Evolutionary conservation across 2,329 filamentous ascomycete species (phyloP).

Genomic region (Pseudogymnoascus sp.): DNA sequence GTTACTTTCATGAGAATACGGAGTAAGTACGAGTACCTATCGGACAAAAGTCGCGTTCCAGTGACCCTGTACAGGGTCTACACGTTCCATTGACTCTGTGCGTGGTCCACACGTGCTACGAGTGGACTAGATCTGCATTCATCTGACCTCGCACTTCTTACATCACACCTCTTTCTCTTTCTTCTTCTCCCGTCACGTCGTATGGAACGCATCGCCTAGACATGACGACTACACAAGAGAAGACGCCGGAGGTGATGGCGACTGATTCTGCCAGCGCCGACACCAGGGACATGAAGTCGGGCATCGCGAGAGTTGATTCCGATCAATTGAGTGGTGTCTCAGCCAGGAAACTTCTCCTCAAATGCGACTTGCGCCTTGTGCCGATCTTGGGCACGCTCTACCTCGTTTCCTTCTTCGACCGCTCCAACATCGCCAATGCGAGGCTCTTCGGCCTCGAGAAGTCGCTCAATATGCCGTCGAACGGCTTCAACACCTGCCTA

Average conservation of each 20-base stretch:
- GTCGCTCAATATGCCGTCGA: slow-evolving; percentile 35
- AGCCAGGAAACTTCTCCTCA: slow-evolving; percentile 26
- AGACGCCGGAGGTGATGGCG: background rate
- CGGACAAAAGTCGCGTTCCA: background rate
- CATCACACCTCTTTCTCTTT: background rate
- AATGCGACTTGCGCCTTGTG: slow-evolving; percentile 29
- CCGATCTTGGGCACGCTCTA: slow-evolving; percentile 56
- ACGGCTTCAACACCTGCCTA: slow-evolving; percentile 38
- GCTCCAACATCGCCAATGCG: slow-evolving; percentile 46
- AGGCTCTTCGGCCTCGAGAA: slow-evolving; percentile 34
- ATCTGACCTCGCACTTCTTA: slow-evolving; percentile 2
- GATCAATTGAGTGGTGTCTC: slow-evolving; percentile 37
- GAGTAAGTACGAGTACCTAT: slow-evolving; percentile 7
- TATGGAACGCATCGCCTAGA: background rate
- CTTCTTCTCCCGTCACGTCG: background rate
- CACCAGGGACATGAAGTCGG: background rate
- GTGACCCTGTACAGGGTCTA: background rate
- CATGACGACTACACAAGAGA: slow-evolving; percentile 3
- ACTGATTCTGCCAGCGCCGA: slow-evolving; percentile 6
- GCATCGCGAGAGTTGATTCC: background rate
- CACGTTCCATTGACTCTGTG: background rate
- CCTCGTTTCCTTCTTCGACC: slow-evolving; percentile 46
- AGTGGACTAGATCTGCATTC: slow-evolving; percentile 6
- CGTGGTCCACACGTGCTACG: slow-evolving; percentile 5
- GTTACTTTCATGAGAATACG: background rate